Conservation (phyloP, 2,329 filamentous ascomycete genomes). For the Beauveria sp. region DNA sequence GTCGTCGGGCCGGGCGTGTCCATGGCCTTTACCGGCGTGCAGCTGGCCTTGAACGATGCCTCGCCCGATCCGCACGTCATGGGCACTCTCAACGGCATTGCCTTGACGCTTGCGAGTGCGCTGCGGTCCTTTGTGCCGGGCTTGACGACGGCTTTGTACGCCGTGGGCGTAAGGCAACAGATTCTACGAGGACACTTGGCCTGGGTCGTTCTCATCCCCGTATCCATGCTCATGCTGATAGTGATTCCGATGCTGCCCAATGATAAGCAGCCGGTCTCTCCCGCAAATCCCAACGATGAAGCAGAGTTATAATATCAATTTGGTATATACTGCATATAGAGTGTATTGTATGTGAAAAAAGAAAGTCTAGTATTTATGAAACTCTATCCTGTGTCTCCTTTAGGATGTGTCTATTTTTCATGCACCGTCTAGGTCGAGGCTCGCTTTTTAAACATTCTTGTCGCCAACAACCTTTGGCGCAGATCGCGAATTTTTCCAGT, state of each 20-base stretch:
- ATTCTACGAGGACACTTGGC: constrained; percentile 52
- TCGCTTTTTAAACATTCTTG: constrained; percentile 7
- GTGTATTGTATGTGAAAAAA: background rate
- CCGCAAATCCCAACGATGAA: background rate
- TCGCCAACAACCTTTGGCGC: background rate
- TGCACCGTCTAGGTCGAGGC: background rate
- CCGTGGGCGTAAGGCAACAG: constrained; percentile 54
- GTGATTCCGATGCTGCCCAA: constrained; percentile 22
- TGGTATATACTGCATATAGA: background rate
- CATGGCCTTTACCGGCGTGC: constrained; percentile 64
- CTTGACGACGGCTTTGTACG: constrained; percentile 59
- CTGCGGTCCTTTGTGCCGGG: constrained; percentile 61
- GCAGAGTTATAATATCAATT: background rate
- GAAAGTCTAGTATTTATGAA: background rate
- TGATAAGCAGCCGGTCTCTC: constrained; percentile 13
- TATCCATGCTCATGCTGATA: constrained; percentile 21
- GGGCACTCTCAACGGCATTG: constrained; percentile 60
- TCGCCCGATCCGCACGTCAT: constrained; percentile 56
- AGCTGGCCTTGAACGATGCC: constrained; percentile 69
- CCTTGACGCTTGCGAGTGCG: constrained; percentile 50
- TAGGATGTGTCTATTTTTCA: background rate
- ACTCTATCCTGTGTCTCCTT: background rate
- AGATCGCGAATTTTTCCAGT: constrained; percentile 19
- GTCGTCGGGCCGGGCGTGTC: constrained; percentile 53
- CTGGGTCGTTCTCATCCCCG: constrained; percentile 26